These are phyloP conservation scores for Strigomonas culicis DNA, from an alignment of 208 protist genomes.

Conservation along the genomic window DNA sequence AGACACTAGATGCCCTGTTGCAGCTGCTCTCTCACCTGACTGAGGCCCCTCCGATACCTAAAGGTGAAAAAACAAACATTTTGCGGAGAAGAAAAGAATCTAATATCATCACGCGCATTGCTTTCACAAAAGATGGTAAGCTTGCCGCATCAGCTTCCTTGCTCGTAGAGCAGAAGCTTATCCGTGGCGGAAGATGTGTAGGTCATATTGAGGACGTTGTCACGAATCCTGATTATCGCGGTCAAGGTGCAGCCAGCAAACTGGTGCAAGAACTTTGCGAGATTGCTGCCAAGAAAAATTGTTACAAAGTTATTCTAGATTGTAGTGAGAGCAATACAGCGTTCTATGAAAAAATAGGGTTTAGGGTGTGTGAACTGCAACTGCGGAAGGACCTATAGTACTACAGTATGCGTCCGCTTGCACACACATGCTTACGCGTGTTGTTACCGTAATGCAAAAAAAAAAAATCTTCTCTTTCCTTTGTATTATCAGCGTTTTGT, in stretches of 20 bases:
- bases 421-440: background rate
- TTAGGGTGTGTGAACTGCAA: constrained; percentile 50
- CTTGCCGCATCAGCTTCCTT: constrained; percentile 73
- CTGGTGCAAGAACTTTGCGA: constrained; percentile 45
- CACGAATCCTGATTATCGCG: constrained; percentile 46
- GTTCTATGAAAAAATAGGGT: constrained; percentile 75
- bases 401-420: background rate
- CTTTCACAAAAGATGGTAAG: constrained; percentile 14
- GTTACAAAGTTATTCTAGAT: constrained; percentile 89
- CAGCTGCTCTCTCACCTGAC: constrained; percentile 35
- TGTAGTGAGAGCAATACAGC: constrained; percentile 36
- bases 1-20: constrained; percentile 24
- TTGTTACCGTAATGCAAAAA: background rate
- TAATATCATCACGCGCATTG: constrained; percentile 61
- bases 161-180: constrained; percentile 81
- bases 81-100: constrained; percentile 19
- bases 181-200: constrained; percentile 53
- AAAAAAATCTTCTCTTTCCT: background rate
- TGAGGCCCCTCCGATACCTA: constrained; percentile 16
- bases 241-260: constrained; percentile 44
- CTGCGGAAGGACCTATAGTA: constrained; percentile 59
- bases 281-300: constrained; percentile 38
- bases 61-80: constrained; percentile 15
- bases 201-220: constrained; percentile 89
- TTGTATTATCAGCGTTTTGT: constrained; percentile 3